Evolutionary conservation across 805 yeast species (phyloP).

Genomic region (Nakazawaea wyomingensis): DNA sequence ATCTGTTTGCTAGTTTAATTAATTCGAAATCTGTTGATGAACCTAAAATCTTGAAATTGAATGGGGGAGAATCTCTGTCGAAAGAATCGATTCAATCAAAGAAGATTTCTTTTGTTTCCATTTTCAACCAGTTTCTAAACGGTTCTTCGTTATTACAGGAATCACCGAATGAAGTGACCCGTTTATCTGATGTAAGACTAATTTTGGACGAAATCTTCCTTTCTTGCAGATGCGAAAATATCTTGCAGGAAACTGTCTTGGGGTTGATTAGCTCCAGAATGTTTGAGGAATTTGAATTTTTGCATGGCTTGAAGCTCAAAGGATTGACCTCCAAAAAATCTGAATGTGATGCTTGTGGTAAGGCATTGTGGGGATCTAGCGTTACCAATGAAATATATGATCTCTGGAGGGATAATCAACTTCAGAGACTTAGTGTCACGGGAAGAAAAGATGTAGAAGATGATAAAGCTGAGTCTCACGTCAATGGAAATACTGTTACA

Average conservation of each 20-base stretch:
- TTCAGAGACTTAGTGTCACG: conserved; percentile 4
- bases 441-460: too few species aligned
- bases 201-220: conserved; percentile 59
- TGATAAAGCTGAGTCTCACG: conserved; percentile 2
- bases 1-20: conserved; percentile 35
- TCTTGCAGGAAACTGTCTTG: conserved; percentile 45
- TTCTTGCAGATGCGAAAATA: conserved; percentile 60
- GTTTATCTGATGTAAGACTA: conserved; percentile 53
- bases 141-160: conserved; percentile 30
- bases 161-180: conserved; percentile 32
- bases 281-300: conserved; percentile 35
- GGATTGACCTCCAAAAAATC: conserved; percentile 61
- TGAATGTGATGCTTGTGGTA: conserved; percentile 76
- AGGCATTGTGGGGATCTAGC: conserved; percentile 64
- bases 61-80: background rate
- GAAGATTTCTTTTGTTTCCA: conserved; percentile 42
- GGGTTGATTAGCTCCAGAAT: conserved; percentile 54
- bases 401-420: conserved; percentile 49
- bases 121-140: conserved; percentile 51
- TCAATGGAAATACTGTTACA: conserved; percentile 18
- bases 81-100: conserved; percentile 11
- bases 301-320: conserved; percentile 35
- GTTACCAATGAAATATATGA: conserved; percentile 43
- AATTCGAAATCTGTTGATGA: conserved; percentile 14
- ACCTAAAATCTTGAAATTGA: background rate